Evolutionary conservation across 192 early-diverging fungal genomes (phyloP).

Genomic region (Entophlyctis luteolus): DNA sequence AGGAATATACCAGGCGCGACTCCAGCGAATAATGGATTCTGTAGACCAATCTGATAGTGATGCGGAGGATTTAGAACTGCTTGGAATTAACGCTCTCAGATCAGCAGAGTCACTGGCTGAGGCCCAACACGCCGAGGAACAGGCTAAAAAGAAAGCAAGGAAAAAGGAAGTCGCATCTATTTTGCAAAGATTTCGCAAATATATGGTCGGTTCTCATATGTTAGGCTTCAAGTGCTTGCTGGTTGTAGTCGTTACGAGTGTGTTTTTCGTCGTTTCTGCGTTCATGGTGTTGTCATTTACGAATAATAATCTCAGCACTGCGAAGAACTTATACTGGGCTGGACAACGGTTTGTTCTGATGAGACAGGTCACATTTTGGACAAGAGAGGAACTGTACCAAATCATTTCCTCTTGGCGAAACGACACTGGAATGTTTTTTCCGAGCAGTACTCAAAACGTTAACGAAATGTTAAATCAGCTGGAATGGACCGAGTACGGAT

Average conservation of each 20-base stretch:
- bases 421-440: not conserved
- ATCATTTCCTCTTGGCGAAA: not conserved
- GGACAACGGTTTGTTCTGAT: conserved; percentile 19
- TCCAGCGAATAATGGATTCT: not conserved
- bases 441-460: not conserved
- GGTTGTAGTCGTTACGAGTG: conserved; percentile 25
- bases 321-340: conserved; percentile 28
- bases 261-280: conserved; percentile 29
- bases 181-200: not conserved
- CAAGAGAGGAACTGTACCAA: conserved; percentile 12
- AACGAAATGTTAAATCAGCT: not conserved
- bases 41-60: conserved; percentile 23
- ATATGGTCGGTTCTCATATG: conserved; percentile 22
- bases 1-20: conserved; percentile 34
- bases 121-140: not conserved
- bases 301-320: not conserved
- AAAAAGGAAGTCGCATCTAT: not conserved
- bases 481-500: not conserved
- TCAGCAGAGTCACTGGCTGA: not conserved
- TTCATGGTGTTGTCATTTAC: conserved; percentile 3
- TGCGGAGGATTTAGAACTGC: conserved; percentile 11
- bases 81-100: no score
- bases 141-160: not conserved
- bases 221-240: conserved; percentile 24
- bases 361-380: conserved; percentile 5